These are phyloP conservation scores for Serpula lacrymans DNA, from an alignment of 768 basidiomycete genomes.

Conservation along the genomic window DNA sequence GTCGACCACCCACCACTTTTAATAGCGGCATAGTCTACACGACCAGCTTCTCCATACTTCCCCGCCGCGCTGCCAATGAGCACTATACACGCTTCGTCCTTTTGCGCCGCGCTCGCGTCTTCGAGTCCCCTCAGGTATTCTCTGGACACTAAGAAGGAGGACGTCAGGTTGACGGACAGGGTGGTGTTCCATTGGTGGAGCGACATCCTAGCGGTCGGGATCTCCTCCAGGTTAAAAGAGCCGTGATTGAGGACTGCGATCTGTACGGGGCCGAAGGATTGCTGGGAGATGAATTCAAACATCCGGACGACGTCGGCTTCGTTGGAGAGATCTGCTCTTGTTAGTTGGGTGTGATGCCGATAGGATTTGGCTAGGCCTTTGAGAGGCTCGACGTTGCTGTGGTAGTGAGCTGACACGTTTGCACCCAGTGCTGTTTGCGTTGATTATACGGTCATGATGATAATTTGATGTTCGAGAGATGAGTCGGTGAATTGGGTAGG, in stretches of 20 bases:
- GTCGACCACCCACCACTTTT: slow-evolving; percentile 74
- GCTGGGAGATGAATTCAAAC: slow-evolving; percentile 39
- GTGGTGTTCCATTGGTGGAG: slow-evolving; percentile 64
- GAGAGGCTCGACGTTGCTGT: slow-evolving; percentile 46
- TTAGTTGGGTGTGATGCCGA: slow-evolving; percentile 27
- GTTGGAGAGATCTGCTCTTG: slow-evolving; percentile 55
- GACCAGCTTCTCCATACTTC: slow-evolving; percentile 66
- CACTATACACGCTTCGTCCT: slow-evolving; percentile 57
- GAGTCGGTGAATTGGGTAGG: too few species aligned
- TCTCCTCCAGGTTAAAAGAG: slow-evolving; percentile 42
- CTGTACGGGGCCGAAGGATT: slow-evolving; percentile 48
- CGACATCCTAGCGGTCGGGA: slow-evolving; percentile 53
- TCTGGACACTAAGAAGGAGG: slow-evolving; percentile 60
- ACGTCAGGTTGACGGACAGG: slow-evolving; percentile 60
- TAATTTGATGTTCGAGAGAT: too few species aligned
- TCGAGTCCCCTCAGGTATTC: slow-evolving; percentile 53
- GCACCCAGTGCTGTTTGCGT: slow-evolving; percentile 69
- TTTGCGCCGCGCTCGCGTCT: slow-evolving; percentile 33
- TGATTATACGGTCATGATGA: too few species aligned
- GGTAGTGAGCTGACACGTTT: slow-evolving; percentile 69
- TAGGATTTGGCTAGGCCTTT: slow-evolving; percentile 37
- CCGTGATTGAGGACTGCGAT: slow-evolving; percentile 63
- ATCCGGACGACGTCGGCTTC: slow-evolving; percentile 52
- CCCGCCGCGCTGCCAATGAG: slow-evolving; percentile 72
- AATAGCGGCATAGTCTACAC: slow-evolving; percentile 62